Evolutionary conservation across 1,284 basidiomycete genomes (phyloP).

Genomic region (Rhodofomes roseus): DNA sequence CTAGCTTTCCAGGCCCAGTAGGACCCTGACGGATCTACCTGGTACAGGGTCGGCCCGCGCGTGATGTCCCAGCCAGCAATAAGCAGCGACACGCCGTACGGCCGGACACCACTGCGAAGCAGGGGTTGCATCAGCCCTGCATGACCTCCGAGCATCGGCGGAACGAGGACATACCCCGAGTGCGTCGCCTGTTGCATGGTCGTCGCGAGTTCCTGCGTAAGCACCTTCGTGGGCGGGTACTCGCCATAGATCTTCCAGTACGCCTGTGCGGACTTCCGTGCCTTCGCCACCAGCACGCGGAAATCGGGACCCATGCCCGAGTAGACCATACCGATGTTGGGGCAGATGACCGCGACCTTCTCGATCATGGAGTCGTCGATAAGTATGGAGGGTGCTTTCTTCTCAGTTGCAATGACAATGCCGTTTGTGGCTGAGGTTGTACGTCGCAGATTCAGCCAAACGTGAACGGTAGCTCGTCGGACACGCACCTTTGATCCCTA

Average conservation of each 20-base stretch:
- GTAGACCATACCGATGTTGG: slow-evolving; percentile 99
- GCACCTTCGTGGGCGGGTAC: slow-evolving; percentile 95
- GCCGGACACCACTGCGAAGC: slow-evolving; percentile 83
- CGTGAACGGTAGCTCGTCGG: not conserved
- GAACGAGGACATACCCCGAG: slow-evolving; percentile 70
- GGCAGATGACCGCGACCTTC: slow-evolving; percentile 95
- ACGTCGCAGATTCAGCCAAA: slow-evolving; percentile 4
- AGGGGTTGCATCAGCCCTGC: not conserved
- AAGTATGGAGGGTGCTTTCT: slow-evolving; percentile 96
- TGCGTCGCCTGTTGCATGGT: slow-evolving; percentile 99
- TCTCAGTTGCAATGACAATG: slow-evolving; percentile 98
- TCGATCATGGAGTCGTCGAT: slow-evolving; percentile 98
- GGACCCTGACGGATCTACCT: slow-evolving; percentile 97
- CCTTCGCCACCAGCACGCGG: slow-evolving; percentile 88
- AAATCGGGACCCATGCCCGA: slow-evolving; percentile 99
- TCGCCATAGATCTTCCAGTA: slow-evolving; percentile 99
- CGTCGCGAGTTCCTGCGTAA: slow-evolving; percentile 96
- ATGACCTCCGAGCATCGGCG: not conserved
- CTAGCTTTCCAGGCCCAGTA: slow-evolving; percentile 99
- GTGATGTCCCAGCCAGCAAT: slow-evolving; percentile 95
- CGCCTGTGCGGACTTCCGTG: slow-evolving; percentile 95
- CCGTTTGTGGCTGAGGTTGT: slow-evolving; percentile 85
- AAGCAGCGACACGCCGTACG: slow-evolving; percentile 94
- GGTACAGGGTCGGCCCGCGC: slow-evolving; percentile 91
- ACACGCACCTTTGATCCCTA: slow-evolving; percentile 92